phyloP scores from a whole-genome alignment of 2,329 filamentous ascomycete genomes.

The Diaporthe vexans region DNA sequence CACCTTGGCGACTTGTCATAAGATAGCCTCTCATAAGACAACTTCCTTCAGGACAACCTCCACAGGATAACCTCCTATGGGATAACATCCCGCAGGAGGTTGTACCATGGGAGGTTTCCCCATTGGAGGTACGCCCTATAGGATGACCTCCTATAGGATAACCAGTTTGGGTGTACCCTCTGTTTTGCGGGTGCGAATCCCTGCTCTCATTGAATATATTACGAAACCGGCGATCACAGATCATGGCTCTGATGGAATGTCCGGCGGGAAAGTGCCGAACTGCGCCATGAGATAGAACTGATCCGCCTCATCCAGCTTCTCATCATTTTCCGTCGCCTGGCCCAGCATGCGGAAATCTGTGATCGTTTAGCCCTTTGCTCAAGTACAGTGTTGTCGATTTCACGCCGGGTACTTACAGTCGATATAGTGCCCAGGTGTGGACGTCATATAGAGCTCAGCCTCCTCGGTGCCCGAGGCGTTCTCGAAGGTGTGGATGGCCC shows the following conservation, averaged over 20 bases:
- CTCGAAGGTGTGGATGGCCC: conserved; percentile 53
- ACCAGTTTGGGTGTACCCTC: too few species aligned
- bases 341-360: conserved; percentile 53
- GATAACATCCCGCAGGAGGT: too few species aligned
- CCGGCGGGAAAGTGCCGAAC: conserved; percentile 54
- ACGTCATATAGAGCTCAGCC: conserved; percentile 55
- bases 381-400: not conserved
- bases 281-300: conserved; percentile 53
- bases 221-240: not conserved
- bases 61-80: too few species aligned
- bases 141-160: too few species aligned
- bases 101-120: too few species aligned
- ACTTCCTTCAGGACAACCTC: too few species aligned
- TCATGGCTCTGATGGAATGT: conserved; percentile 34
- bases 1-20: too few species aligned
- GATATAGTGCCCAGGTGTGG: conserved; percentile 54
- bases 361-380: not conserved
- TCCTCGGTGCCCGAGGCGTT: conserved; percentile 52
- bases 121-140: too few species aligned
- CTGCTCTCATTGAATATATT: too few species aligned
- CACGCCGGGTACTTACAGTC: conserved; percentile 50
- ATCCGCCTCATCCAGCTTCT: conserved; percentile 47
- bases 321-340: conserved; percentile 48
- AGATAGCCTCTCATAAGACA: too few species aligned
- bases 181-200: too few species aligned